Evolutionary conservation across 495 filamentous ascomycete genomes (phyloP), one percentile per base, ranked within the genome.

Genomic region (Neurospora cerealis): DNA sequence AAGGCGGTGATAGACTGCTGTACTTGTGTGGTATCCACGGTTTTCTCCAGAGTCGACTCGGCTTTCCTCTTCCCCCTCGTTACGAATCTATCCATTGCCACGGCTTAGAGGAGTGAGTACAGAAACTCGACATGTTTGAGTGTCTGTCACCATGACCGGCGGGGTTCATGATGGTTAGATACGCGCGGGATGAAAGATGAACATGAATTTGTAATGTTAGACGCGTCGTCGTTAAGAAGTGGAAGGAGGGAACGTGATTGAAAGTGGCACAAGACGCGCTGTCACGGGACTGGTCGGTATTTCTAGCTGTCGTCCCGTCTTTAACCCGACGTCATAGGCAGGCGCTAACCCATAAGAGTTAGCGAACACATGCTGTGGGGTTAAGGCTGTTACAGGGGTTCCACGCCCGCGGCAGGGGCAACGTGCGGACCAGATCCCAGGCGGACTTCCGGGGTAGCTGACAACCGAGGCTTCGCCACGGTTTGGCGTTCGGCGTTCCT

Each of bases 41-140:
- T 36, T 9, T 66, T 15, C 6, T 66, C 54, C 28, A 66, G 32
- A 9, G 24, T 80, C 15, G 77, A 74, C 44, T 66, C 54, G 28
- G 54, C 54, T 7, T 86, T 86, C 46, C 84, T 79, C 74, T 86
- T 87, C 34, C 76, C 78, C 24, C 82, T 75, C 39, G 80, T 85
- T 44, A 86, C 77, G 73, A 86, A 87, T 44, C 82, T 78, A 70
- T 87, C 84, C 85, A 87, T 86, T 66, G 19, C 74, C 54, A 34
- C 13, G 24, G 15, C 54, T 62, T 62, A 36, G 7, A 17, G 6
- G 7, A 7, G 7, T 34, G 54, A 36, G 13, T 66, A 8, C 54
- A 28, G 15, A 8, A 32, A 34, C 6, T 9, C 54, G 54, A 66
- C 54, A 66, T 66, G 28, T 19, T 66, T 19, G 28, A 34, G 13